These are phyloP conservation scores for Nemania serpens DNA, from an alignment of 2,329 filamentous ascomycete genomes.

Conservation along the genomic window DNA sequence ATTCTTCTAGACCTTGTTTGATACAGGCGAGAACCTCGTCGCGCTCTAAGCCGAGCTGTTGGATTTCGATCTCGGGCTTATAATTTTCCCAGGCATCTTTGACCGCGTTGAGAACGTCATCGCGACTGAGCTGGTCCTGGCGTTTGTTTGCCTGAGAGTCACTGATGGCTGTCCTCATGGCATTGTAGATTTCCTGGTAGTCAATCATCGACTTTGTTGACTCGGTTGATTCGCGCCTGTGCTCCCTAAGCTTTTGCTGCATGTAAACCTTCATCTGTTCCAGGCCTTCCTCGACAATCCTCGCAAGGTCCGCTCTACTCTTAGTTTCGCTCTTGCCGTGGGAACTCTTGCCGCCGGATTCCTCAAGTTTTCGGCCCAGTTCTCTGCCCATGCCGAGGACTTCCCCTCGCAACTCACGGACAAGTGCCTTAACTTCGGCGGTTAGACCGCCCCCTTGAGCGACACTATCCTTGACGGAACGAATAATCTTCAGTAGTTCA, in stretches of 20 bases:
- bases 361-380: slow-evolving; percentile 83
- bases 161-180: slow-evolving; percentile 75
- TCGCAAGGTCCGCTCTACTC: slow-evolving; percentile 71
- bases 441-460: slow-evolving; percentile 86
- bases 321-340: slow-evolving; percentile 52
- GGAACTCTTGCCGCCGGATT: slow-evolving; percentile 54
- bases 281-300: slow-evolving; percentile 79
- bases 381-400: slow-evolving; percentile 94
- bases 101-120: slow-evolving; percentile 85
- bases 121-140: slow-evolving; percentile 65
- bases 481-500: slow-evolving; percentile 81
- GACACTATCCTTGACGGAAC: slow-evolving; percentile 89
- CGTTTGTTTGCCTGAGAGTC: slow-evolving; percentile 60
- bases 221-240: slow-evolving; percentile 69
- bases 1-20: slow-evolving; percentile 81
- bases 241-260: slow-evolving; percentile 76
- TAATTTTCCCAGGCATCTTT: slow-evolving; percentile 92
- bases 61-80: slow-evolving; percentile 88
- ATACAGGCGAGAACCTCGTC: slow-evolving; percentile 89
- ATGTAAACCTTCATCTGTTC: slow-evolving; percentile 84
- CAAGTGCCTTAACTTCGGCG: slow-evolving; percentile 87
- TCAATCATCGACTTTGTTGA: slow-evolving; percentile 69
- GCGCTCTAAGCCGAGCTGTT: slow-evolving; percentile 86
- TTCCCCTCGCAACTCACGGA: slow-evolving; percentile 87
- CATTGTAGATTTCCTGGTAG: slow-evolving; percentile 83